These are phyloP conservation scores for Herpotrichia juniperi DNA, from an alignment of 2,329 filamentous ascomycete species.

Conservation along the genomic window DNA sequence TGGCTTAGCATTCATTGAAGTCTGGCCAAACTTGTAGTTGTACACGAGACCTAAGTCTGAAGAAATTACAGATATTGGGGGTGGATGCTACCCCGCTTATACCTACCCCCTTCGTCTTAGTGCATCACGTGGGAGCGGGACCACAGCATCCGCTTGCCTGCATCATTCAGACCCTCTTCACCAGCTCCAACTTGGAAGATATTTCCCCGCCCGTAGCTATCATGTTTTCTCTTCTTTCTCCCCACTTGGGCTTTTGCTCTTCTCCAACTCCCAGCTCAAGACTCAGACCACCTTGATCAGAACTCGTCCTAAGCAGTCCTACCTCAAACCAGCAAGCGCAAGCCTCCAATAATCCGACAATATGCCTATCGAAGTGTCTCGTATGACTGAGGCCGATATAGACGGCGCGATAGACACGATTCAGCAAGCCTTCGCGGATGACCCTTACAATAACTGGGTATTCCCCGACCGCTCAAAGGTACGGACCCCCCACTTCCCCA, in stretches of 20 bases:
- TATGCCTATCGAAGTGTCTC: slow-evolving; percentile 60
- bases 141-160: neutral
- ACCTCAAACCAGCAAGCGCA: neutral
- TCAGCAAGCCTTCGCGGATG: slow-evolving; percentile 69
- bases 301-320: neutral
- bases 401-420: slow-evolving; percentile 68
- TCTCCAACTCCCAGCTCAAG: neutral
- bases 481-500: slow-evolving; percentile 17
- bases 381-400: slow-evolving; percentile 65
- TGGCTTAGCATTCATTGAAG: too few species aligned
- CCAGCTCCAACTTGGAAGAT: neutral
- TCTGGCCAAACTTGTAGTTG: too few species aligned
- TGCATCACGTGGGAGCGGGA: neutral
- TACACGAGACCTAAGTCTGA: too few species aligned
- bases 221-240: neutral
- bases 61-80: too few species aligned
- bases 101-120: neutral
- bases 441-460: slow-evolving; percentile 71
- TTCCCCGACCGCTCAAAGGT: slow-evolving; percentile 65
- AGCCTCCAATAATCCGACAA: slow-evolving; percentile 8
- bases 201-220: neutral
- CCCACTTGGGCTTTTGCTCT: neutral
- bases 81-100: neutral
- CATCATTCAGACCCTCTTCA: neutral
- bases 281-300: neutral